Base-by-base conservation (phyloP, 2,329 filamentous ascomycete species). In the Metarhizium sp. region DNA sequence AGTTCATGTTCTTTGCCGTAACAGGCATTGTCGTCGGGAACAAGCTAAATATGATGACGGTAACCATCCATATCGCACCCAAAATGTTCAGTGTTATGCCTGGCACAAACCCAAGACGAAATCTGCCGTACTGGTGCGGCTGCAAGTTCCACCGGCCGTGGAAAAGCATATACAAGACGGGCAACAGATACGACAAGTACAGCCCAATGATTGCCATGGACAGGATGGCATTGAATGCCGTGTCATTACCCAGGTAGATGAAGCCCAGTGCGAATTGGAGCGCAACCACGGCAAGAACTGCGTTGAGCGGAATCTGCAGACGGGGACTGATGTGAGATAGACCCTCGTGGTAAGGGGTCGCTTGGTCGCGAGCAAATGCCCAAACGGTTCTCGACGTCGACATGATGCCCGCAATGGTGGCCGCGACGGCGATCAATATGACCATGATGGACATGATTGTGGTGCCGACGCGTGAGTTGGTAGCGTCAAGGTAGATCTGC, bases 1-100 rank as follows among this genome's bases (percentile, higher is more conserved):
- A 78, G 47, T 78, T 78, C 73, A 78, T 78, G 16, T 69, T 74
- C 40, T 71, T 65, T 0, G 68, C 55, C 1, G 71, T 73, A 0
- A 75, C 71, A 0, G 74, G 76, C 61, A 72, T 64, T 0, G 61
- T 55, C 1, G 66, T 67, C 1, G 75, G 76, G 40, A 78, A 75
- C 0, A 68, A 74, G 59, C 75, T 75, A 45, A 79, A 75, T 1
- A 77, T 57, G 40, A 75, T 70, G 0, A 72, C 72, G 6, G 78
- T 57, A 0, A 68, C 47, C 20, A 77, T 69, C 74, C 75, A 80
- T 2, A 69, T 54, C 16, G 74, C 63, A 0, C 73, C 68, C 6
- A 77, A 54, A 0, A 69, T n/a, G 32, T 79, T 79, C 43, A 71
- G 50, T 1, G 65, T 55, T 0, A 62, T 55, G 1, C 74, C 75